Conservation (phyloP, 169 alveolate species). For the Eimeria maxima region DNA sequence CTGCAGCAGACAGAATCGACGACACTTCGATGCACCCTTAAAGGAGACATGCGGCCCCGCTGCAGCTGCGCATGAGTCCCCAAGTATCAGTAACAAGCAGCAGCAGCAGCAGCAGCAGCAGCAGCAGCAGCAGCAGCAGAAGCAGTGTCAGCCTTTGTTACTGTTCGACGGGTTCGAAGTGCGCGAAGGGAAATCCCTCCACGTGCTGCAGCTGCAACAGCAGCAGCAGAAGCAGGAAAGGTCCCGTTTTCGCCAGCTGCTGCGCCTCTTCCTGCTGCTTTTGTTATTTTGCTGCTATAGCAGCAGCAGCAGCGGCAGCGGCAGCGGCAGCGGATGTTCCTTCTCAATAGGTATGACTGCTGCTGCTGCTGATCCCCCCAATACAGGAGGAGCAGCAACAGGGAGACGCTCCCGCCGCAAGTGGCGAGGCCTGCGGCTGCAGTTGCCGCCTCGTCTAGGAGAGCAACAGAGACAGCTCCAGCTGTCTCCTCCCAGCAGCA, state of each 20-base stretch:
- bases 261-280: neutral
- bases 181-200: too few species aligned
- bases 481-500: neutral
- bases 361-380: constrained; percentile 6
- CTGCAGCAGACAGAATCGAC: neutral
- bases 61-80: neutral
- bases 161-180: too few species aligned
- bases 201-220: neutral
- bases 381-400: neutral
- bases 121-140: too few species aligned
- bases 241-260: neutral
- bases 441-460: neutral
- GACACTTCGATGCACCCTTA: too few species aligned
- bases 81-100: too few species aligned
- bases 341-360: neutral
- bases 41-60: neutral
- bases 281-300: neutral
- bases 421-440: constrained; percentile 30
- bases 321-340: constrained; percentile 3
- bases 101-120: constrained; percentile 5
- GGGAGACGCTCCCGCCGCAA: neutral
- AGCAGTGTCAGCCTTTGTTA: too few species aligned
- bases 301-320: neutral
- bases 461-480: neutral
- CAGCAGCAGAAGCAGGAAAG: neutral